Evolutionary conservation across 495 filamentous ascomycete genomes (phyloP).

Genomic region (Letharia lupina): DNA sequence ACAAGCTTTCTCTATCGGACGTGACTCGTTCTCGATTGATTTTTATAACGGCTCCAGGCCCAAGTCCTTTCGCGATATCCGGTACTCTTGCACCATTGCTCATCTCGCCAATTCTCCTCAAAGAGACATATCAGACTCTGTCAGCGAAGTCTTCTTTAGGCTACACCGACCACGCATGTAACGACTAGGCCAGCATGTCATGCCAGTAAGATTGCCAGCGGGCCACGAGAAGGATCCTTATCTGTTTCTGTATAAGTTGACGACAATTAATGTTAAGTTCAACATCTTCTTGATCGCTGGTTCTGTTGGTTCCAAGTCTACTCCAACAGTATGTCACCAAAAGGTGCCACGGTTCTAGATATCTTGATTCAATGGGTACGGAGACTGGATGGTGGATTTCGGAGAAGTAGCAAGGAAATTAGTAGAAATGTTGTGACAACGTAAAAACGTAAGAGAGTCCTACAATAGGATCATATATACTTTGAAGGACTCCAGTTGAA

Average conservation of each 20-base stretch:
- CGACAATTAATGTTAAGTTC: not conserved
- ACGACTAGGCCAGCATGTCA: not conserved
- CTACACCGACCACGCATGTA: not conserved
- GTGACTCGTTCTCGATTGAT: not conserved
- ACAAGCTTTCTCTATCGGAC: not conserved
- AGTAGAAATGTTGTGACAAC: not conserved
- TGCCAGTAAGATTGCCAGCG: not conserved
- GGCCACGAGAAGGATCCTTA: not conserved
- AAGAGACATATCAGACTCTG: not conserved
- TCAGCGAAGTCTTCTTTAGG: not conserved
- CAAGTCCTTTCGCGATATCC: not conserved
- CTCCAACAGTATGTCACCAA: not conserved
- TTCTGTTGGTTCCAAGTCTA: not conserved
- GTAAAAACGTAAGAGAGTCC: not conserved
- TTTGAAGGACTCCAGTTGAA: not conserved
- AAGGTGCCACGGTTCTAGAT: not conserved
- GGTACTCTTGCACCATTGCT: not conserved
- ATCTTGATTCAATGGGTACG: not conserved
- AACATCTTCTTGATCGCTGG: not conserved
- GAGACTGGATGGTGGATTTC: not conserved
- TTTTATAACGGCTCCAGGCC: not conserved
- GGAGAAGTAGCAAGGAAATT: not conserved
- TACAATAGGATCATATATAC: not conserved
- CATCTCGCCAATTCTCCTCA: not conserved
- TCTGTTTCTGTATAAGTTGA: not conserved